Percentiles rank a stretch among this genome's conserved stretches.
These are phyloP conservation scores for Ricinus communis DNA, from an alignment of 345 rosid genomes.

Conservation along the genomic window DNA sequence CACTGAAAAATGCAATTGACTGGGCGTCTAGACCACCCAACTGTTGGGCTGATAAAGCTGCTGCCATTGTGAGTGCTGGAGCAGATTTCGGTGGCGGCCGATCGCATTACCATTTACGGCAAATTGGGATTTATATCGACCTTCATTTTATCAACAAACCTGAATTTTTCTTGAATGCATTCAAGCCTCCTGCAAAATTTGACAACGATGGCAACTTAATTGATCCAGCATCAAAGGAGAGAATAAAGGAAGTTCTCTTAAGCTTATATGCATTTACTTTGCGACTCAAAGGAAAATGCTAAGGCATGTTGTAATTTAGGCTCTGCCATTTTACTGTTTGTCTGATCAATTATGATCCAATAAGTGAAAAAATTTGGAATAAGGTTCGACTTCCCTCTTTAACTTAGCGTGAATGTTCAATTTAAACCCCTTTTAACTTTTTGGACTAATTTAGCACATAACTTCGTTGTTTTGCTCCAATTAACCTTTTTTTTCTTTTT, in stretches of 20 bases:
- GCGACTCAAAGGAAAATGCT: constrained; percentile 41
- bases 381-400: no score
- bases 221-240: constrained; percentile 50
- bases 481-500: no score
- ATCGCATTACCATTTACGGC: constrained; percentile 76
- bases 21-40: constrained; percentile 92
- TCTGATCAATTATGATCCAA: no score
- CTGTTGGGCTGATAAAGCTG: constrained; percentile 81
- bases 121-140: constrained; percentile 70
- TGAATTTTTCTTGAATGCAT: constrained; percentile 67
- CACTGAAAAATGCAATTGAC: constrained; percentile 83
- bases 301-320: neutral
- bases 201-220: constrained; percentile 66
- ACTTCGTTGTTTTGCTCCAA: no score
- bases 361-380: no score
- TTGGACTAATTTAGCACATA: no score
- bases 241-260: constrained; percentile 49
- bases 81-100: constrained; percentile 63
- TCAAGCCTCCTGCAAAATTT: constrained; percentile 72
- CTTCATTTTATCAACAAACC: constrained; percentile 94
- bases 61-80: constrained; percentile 69
- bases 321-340: no score
- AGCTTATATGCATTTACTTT: constrained; percentile 60
- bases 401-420: no score
- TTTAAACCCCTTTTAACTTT: no score